A percentile compares a stretch with the other conserved stretches of the same genome.
Evolutionary conservation across 2,329 filamentous ascomycete species (phyloP).

Genomic region (Helminthosporium solani): DNA sequence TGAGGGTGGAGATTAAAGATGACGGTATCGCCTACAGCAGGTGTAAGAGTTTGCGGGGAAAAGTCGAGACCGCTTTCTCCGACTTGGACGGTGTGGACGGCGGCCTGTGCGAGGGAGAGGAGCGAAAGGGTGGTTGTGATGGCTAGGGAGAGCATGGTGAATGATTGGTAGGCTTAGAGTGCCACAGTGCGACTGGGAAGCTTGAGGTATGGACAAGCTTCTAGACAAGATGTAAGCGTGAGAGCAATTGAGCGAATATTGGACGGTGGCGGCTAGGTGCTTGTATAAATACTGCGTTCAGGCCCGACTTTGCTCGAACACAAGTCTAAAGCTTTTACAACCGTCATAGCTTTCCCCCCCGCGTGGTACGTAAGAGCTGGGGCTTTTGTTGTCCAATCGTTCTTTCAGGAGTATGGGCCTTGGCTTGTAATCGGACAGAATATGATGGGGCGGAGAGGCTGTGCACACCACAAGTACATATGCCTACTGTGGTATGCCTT

Average conservation of each 20-base stretch:
- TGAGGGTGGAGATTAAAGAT: constrained; percentile 8
- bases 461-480: not conserved
- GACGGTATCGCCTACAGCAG: constrained; percentile 8
- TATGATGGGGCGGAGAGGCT: not conserved
- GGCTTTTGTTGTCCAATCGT: not conserved
- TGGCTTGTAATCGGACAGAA: not conserved
- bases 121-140: not conserved
- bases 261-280: not conserved
- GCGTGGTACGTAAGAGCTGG: not conserved
- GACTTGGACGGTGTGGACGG: constrained; percentile 6
- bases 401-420: not conserved
- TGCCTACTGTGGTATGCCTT: too few relatives aligned
- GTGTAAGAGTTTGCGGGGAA: constrained; percentile 4
- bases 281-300: not conserved
- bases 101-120: not conserved
- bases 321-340: too few relatives aligned
- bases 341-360: not conserved
- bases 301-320: not conserved
- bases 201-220: not conserved
- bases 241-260: not conserved
- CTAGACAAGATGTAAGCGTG: not conserved
- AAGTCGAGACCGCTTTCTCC: constrained; percentile 7
- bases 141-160: not conserved
- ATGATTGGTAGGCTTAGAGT: not conserved
- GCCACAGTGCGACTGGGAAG: not conserved